Evolutionary conservation across 148 eudicot genomes (phyloP).

Genomic region (Salicornia ramosissima): DNA sequence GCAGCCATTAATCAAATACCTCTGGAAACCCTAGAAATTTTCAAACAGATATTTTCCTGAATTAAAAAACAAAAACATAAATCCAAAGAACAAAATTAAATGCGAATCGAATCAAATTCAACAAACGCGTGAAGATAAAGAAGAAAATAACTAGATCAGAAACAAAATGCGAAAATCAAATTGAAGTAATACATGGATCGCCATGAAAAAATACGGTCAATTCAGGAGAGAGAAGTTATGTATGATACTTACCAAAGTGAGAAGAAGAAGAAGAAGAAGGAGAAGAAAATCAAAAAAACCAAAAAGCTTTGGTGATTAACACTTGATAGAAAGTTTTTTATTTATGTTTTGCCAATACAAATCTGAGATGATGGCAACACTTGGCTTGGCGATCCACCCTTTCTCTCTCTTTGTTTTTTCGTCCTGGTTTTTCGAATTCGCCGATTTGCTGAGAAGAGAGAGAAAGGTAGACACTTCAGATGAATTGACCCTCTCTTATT

Average conservation of each 20-base stretch:
- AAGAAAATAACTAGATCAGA: conserved; percentile 20
- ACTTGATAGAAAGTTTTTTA: background rate
- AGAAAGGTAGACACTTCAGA: background rate
- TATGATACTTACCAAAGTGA: conserved; percentile 5
- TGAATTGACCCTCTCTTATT: conserved; percentile 10
- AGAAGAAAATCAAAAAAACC: background rate
- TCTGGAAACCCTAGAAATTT: conserved; percentile 22
- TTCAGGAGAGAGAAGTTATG: background rate
- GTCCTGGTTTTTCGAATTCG: conserved; percentile 14
- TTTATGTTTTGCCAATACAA: background rate
- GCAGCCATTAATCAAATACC: conserved; percentile 63
- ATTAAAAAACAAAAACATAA: background rate
- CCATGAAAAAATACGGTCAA: background rate
- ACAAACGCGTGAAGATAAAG: background rate
- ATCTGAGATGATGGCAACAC: conserved; percentile 2
- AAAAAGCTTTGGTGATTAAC: background rate
- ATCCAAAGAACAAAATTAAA: conserved; percentile 2
- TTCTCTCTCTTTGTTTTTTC: background rate
- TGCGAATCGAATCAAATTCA: conserved; percentile 16
- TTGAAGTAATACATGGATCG: too few species aligned
- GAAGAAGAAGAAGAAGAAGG: background rate
- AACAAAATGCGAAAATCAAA: background rate
- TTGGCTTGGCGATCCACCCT: conserved; percentile 14
- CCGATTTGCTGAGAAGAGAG: conserved; percentile 10
- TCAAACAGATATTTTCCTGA: conserved; percentile 9